Evolutionary conservation across 2,329 filamentous ascomycete genomes (phyloP).

Genomic region (Ophiosphaerella herpotricha): DNA sequence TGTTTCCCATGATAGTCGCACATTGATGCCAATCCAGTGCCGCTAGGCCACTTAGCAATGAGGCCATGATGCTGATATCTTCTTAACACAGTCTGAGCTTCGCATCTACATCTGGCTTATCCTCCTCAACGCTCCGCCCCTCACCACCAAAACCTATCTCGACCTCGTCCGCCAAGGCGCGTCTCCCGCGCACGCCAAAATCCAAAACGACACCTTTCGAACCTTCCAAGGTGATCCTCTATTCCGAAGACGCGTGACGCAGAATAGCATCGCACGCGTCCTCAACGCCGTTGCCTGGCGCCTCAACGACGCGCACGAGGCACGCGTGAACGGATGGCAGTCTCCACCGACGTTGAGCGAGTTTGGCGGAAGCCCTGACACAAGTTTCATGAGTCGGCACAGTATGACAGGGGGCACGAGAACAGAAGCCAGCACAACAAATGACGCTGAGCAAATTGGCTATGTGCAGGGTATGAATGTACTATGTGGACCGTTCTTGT

Average conservation of each 20-base stretch:
- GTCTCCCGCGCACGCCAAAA: conserved; percentile 94
- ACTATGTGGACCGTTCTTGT: conserved; percentile 91
- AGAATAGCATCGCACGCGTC: conserved; percentile 90
- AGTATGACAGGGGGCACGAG: conserved; percentile 31
- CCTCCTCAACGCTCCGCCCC: conserved; percentile 82
- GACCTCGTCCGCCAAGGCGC: conserved; percentile 88
- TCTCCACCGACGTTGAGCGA: conserved; percentile 55
- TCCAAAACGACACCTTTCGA: conserved; percentile 97
- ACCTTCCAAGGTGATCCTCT: conserved; percentile 96
- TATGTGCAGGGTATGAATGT: conserved; percentile 99
- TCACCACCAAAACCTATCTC: conserved; percentile 87
- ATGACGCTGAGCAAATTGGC: conserved; percentile 70
- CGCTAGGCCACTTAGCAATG: not conserved
- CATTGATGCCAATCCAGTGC: conserved; percentile 1
- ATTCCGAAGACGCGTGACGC: conserved; percentile 91
- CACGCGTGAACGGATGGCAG: conserved; percentile 57
- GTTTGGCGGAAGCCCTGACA: conserved; percentile 56
- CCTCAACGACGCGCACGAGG: conserved; percentile 77
- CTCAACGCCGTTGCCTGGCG: conserved; percentile 96
- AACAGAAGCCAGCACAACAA: conserved; percentile 40
- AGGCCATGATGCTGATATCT: conserved; percentile 1
- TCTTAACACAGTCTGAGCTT: conserved; percentile 71
- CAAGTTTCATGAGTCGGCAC: conserved; percentile 38
- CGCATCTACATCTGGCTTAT: conserved; percentile 97
- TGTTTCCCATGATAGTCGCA: conserved; percentile 12